Percentiles rank a stretch among this genome's conserved stretches.
These are phyloP conservation scores for Purpureocillium takamizusanense DNA, from an alignment of 2,329 filamentous ascomycete genomes.

Conservation along the genomic window DNA sequence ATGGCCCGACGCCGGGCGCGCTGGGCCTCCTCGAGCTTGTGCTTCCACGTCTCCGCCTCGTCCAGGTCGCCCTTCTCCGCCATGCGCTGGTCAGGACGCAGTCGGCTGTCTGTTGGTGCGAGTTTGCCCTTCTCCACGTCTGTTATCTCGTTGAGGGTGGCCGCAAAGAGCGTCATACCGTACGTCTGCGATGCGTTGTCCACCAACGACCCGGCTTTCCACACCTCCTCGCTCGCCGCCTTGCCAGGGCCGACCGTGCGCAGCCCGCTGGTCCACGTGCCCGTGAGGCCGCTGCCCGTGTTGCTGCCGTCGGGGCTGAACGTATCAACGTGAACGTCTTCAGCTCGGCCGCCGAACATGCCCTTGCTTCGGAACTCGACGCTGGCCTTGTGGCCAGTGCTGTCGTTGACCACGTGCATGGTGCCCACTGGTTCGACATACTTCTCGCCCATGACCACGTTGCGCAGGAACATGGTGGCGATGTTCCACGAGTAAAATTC, in stretches of 20 bases:
- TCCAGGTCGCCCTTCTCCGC: slow-evolving; percentile 78
- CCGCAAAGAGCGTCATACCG: slow-evolving; percentile 81
- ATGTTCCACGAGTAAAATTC: slow-evolving; percentile 85
- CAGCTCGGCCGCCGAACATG: slow-evolving; percentile 91
- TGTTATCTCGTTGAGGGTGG: slow-evolving; percentile 80
- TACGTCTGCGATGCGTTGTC: slow-evolving; percentile 73
- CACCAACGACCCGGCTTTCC: slow-evolving; percentile 70
- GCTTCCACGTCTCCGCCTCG: slow-evolving; percentile 74
- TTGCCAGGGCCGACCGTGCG: slow-evolving; percentile 56
- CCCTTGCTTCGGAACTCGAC: slow-evolving; percentile 89
- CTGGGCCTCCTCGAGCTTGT: slow-evolving; percentile 77
- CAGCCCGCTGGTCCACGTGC: slow-evolving; percentile 78
- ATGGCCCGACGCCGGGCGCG: slow-evolving; percentile 62
- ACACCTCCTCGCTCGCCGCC: slow-evolving; percentile 58
- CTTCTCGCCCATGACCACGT: slow-evolving; percentile 96
- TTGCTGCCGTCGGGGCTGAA: slow-evolving; percentile 57
- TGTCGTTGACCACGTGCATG: slow-evolving; percentile 81
- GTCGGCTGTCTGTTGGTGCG: slow-evolving; percentile 71
- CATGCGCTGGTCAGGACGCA: slow-evolving; percentile 81
- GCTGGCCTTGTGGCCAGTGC: slow-evolving; percentile 71
- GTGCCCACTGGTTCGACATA: slow-evolving; percentile 91
- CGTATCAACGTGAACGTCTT: slow-evolving; percentile 75
- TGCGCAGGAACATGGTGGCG: slow-evolving; percentile 84
- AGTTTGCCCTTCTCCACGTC: slow-evolving; percentile 64
- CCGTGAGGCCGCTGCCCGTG: slow-evolving; percentile 59